Percentiles rank a stretch among this genome's conserved stretches.
phyloP scores from a whole-genome alignment of 1,284 basidiomycete species.

The Peniophora sp. region DNA sequence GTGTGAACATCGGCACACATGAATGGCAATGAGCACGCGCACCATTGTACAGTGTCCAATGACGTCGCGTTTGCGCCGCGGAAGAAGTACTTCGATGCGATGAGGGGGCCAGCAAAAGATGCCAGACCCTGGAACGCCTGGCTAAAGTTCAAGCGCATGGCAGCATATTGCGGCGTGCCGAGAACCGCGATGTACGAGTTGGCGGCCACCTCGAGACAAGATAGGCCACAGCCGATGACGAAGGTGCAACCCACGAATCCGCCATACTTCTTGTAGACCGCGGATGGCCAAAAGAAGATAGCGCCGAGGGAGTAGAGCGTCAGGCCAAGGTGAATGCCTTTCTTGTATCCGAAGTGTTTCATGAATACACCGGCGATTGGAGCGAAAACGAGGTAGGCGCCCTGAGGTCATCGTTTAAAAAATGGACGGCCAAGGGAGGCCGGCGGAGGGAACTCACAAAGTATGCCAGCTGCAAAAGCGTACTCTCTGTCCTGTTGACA shows the following conservation, averaged over 20 bases:
- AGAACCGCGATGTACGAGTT: slow-evolving; percentile 75
- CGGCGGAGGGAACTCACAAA: slow-evolving; percentile 38
- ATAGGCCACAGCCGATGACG: slow-evolving; percentile 66
- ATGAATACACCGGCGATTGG: slow-evolving; percentile 55
- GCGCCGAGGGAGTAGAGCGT: slow-evolving; percentile 65
- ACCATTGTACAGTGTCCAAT: slow-evolving; percentile 72
- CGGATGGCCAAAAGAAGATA: slow-evolving; percentile 78
- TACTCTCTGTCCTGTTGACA: slow-evolving; percentile 72
- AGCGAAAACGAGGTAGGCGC: slow-evolving; percentile 62
- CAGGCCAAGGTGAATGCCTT: slow-evolving; percentile 64
- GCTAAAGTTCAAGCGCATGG: slow-evolving; percentile 73
- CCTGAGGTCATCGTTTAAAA: slow-evolving; percentile 20
- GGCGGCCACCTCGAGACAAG: slow-evolving; percentile 64
- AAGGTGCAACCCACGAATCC: slow-evolving; percentile 72
- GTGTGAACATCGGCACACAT: neutral
- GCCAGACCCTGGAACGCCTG: slow-evolving; percentile 81
- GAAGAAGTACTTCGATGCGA: slow-evolving; percentile 74
- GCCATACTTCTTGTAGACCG: slow-evolving; percentile 57
- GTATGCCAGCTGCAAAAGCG: slow-evolving; percentile 80
- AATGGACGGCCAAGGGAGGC: slow-evolving; percentile 2
- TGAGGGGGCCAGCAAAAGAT: slow-evolving; percentile 73
- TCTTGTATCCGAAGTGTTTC: slow-evolving; percentile 55
- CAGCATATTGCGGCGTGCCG: slow-evolving; percentile 62
- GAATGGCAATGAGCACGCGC: slow-evolving; percentile 4
- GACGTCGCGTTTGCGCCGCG: slow-evolving; percentile 48